Conservation (phyloP, 2,329 filamentous ascomycete species). For the Fusarium luffae region DNA sequence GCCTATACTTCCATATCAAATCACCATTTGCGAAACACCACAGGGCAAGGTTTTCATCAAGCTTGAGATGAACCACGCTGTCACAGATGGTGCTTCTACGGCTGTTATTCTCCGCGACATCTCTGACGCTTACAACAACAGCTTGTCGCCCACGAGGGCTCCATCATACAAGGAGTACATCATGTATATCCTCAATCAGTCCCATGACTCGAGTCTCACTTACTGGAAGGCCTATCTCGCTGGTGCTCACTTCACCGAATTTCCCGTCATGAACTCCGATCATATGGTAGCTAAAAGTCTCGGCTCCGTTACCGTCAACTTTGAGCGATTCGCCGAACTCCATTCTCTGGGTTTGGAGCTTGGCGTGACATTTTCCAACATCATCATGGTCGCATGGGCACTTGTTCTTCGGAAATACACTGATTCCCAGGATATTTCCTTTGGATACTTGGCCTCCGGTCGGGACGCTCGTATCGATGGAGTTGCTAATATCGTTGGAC, state of each 20-base stretch:
- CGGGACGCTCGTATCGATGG: conserved; percentile 35
- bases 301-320: conserved; percentile 5
- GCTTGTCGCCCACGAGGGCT: background rate
- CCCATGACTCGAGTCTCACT: conserved; percentile 12
- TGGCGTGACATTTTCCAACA: conserved; percentile 60
- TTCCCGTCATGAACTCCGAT: conserved; percentile 8
- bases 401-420: conserved; percentile 62
- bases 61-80: conserved; percentile 51
- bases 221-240: conserved; percentile 38
- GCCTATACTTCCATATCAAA: conserved; percentile 37
- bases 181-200: conserved; percentile 24
- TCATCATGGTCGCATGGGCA: conserved; percentile 65
- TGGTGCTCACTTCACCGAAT: conserved; percentile 5
- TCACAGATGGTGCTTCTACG: conserved; percentile 51
- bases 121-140: conserved; percentile 41
- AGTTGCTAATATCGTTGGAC: conserved; percentile 33
- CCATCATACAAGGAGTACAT: conserved; percentile 38
- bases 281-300: background rate
- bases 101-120: conserved; percentile 47
- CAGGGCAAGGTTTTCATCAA: conserved; percentile 27
- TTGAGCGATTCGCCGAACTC: conserved; percentile 9
- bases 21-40: conserved; percentile 42
- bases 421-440: conserved; percentile 59
- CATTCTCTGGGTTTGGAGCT: conserved; percentile 9
- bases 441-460: conserved; percentile 52